Evolutionary conservation across 1,284 basidiomycete species (phyloP), one percentile per base, ranked within the genome.

Genomic region (Irpex rosettiformis): DNA sequence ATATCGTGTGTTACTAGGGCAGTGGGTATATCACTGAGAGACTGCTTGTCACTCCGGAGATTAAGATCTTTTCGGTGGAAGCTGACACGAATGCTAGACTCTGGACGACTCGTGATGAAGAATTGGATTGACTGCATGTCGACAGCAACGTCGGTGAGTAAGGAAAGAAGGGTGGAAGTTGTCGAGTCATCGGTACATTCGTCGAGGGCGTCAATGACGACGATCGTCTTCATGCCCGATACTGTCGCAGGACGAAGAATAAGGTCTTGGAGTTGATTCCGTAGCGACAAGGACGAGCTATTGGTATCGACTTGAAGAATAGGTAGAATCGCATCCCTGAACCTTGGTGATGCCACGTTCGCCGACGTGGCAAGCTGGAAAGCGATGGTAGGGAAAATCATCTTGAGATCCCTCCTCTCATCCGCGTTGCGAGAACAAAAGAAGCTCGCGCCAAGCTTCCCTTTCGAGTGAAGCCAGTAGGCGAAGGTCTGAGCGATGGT

Each of bases 151-250:
- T n/a, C 42, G n/a, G 42, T 4, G n/a, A 67, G 57, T 0, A 61
- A 42, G 3, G 57, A 49, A 10, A 69, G 33, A 24, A 65, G 61
- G 1, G 58, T 61, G n/a, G 65, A 66, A 10, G 59, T 58, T 1
- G 64, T 27, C 8, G 58, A 57, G 8, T 60, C 40, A 47, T 69
- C 65, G 13, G 59, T 56, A 58, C 69, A 69, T 59, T 71, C 69
- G 57, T 72, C 69, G 4, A 72, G 54, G 0, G 69, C 70, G 54
- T 72, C 70, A 24, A 72, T 49, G 2, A 72, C 58, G 10, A 72
- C 54, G 6, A 65, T 56, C 21, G 55, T 62, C 16, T 30, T 48
- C 3, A 59, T 61, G 40, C 62, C 58, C 16, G 53, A 40, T 5
- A n/a, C 11, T 13, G 22, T 61, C 47, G 58, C 49, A 6, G 67